Evolutionary conservation across 768 basidiomycete genomes (phyloP), one percentile per base, ranked within the genome.

Genomic region (Naganishia onofrii): DNA sequence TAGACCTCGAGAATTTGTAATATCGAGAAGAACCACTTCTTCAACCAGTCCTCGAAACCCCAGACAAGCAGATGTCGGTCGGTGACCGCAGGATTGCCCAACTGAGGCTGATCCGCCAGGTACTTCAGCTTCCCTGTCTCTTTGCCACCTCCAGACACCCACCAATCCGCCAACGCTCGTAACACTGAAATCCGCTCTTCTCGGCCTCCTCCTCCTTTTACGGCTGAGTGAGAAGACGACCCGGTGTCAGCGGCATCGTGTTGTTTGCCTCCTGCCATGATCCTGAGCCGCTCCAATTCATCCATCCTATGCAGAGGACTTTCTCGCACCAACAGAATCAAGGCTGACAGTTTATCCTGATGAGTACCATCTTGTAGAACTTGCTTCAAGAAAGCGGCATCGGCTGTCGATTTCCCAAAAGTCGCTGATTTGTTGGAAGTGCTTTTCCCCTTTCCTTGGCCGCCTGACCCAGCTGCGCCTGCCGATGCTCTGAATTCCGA

Each of bases 31-130:
- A 96, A 97, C 80, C 89, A 98, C 73, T 93, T 93, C 82, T 99
- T 99, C 60, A 97, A 79, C 91, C 92, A 97, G 75, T 98, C 95
- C 80, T 99, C 96, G 79, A 96, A 98, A 71, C 89, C 89, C 89
- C 90, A 98, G 3, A 89, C 69, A 6, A 93, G 75, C 0, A 97
- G 81, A 78, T 91, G 87, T 64, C 86, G 84, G 68, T 94, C 90
- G 0, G 89, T 88, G 32, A 86, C 84, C 21, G 82, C 81, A 0
- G 87, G 85, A 78, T 89, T 88, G 0, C 76, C 74, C 2, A 83
- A 71, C 8, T 92, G 79, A 15, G 90, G 88, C 75, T 94, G 94
- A 77, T 95, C 93, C 9, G 91, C 89, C 77, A 95, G 91, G 79
- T 93, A 94, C 91, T 86, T 91, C 29, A 97, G 85, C 79, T 98